These are phyloP conservation scores for Calonectria ilicicola DNA, from an alignment of 2,329 filamentous ascomycete species.

Conservation along the genomic window DNA sequence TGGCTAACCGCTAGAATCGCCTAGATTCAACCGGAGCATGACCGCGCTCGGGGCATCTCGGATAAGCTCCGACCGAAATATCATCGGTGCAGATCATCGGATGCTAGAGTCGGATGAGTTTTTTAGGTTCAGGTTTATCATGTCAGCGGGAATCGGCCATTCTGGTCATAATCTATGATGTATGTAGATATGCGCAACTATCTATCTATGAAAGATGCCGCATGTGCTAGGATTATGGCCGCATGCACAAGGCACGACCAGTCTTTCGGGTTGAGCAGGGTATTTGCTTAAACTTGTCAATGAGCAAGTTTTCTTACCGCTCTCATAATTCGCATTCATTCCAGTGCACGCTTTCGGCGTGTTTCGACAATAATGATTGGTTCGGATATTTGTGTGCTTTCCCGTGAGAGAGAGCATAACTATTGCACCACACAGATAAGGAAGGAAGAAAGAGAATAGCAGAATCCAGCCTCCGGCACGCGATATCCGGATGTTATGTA, in stretches of 20 bases:
- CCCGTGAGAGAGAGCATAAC: not conserved
- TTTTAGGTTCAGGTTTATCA: slow-evolving; percentile 4
- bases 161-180: not conserved
- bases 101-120: not conserved
- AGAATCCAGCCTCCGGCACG: not conserved
- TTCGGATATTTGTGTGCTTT: not conserved
- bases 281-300: not conserved
- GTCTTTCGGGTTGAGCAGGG: not conserved
- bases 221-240: not conserved
- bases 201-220: not conserved
- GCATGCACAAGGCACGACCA: not conserved
- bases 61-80: not conserved
- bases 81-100: not conserved
- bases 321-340: not conserved
- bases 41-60: not conserved
- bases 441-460: no score
- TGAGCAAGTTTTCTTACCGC: not conserved
- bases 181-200: not conserved
- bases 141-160: not conserved
- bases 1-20: not conserved
- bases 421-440: not conserved
- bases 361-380: not conserved
- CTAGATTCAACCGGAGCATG: not conserved
- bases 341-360: not conserved
- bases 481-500: not conserved